phyloP scores from a whole-genome alignment of 495 filamentous ascomycete species.

The Amphirosellinia nigrospora region DNA sequence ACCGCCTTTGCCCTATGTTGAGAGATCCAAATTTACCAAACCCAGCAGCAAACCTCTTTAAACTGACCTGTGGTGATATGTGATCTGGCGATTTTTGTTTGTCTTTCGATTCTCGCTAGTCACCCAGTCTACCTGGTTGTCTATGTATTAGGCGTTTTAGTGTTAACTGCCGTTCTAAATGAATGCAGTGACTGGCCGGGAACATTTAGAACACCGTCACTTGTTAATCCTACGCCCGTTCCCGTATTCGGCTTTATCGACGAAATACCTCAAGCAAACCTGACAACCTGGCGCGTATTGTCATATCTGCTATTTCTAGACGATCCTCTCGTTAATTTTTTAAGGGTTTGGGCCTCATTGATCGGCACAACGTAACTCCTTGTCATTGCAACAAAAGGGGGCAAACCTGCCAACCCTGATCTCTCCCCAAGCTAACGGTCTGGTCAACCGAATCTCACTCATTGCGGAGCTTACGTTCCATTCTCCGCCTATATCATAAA shows the following conservation, averaged over 20 bases:
- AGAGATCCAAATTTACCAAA: constrained; percentile 15
- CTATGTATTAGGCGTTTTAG: constrained; percentile 13
- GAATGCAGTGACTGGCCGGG: constrained; percentile 14
- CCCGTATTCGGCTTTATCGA: background rate
- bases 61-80: background rate
- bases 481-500: constrained; percentile 29
- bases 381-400: constrained; percentile 1
- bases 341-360: no score
- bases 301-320: background rate
- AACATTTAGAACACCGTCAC: background rate
- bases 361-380: background rate
- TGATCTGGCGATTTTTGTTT: constrained; percentile 13
- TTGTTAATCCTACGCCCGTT: constrained; percentile 2
- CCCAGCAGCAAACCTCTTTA: background rate
- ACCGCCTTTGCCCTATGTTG: background rate
- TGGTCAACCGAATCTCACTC: constrained; percentile 24
- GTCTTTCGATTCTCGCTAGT: background rate
- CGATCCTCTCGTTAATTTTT: background rate
- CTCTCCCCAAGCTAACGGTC: constrained; percentile 19
- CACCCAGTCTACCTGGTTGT: background rate
- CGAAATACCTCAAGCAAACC: background rate
- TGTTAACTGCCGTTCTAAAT: background rate
- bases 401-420: background rate
- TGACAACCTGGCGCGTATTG: background rate
- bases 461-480: constrained; percentile 32